Evolutionary conservation across 2,329 filamentous ascomycete genomes (phyloP).

Genomic region (Trichoderma brevicompactum): DNA sequence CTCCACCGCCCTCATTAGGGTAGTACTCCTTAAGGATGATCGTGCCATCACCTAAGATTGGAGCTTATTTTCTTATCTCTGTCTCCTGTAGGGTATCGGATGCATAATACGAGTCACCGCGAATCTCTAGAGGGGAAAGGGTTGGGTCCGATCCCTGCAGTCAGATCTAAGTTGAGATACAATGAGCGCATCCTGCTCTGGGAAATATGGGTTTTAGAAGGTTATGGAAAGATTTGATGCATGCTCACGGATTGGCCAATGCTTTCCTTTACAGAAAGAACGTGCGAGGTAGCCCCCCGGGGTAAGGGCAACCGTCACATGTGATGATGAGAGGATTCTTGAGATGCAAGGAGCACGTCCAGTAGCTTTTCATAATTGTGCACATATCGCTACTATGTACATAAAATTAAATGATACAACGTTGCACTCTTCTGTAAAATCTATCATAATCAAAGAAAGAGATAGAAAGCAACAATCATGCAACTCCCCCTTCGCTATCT

Average conservation of each 20-base stretch:
- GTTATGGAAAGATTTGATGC: background rate
- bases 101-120: slow-evolving; percentile 1
- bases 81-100: background rate
- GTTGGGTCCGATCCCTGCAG: background rate
- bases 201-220: background rate
- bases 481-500: background rate
- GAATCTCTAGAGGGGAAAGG: background rate
- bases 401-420: background rate
- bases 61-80: slow-evolving; percentile 20
- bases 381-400: too few species aligned
- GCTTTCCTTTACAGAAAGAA: background rate
- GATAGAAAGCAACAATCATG: background rate
- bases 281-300: background rate
- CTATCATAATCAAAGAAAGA: background rate
- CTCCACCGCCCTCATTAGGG: background rate
- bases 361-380: background rate
- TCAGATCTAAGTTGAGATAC: slow-evolving; percentile 9
- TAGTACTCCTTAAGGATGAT: background rate
- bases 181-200: background rate
- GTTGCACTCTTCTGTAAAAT: background rate
- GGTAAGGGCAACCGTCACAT: background rate
- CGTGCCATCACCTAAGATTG: slow-evolving; percentile 8
- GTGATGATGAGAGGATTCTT: background rate
- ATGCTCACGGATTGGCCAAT: background rate
- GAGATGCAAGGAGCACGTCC: background rate